Base-by-base conservation (phyloP, 176 grass and related monocot species). In the Carex myosuroides region DNA sequence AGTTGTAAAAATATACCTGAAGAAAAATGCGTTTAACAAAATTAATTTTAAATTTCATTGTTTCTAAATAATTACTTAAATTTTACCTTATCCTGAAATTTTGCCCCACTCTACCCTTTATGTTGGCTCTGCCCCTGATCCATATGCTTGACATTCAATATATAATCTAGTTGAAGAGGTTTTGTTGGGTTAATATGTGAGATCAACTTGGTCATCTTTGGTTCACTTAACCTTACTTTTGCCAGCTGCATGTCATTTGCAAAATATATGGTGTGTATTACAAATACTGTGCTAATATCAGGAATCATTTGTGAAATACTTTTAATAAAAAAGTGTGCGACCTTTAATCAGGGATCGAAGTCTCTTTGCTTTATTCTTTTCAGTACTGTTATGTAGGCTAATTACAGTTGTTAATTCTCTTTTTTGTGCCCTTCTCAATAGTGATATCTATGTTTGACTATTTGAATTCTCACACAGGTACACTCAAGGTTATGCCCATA, bases 401-500 rank as follows among this genome's bases (percentile, higher is more conserved):
- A 39, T 42, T 39, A 70, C 67, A 70, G 5, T 70, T 70, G 17
- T 42, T 42, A 70, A 20, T 70, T 42, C 65, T 69, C 30, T 3
- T 41, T 67, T 8, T 5, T 67, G 21, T 29, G 64, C 30, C 1
- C 4, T n/a, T 39, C 33, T 67, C 64, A 37, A 18, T 46, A 46
- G 68, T 71, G 18, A 71, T 12, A 46, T 70, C 64, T 48, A 50
- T n/a, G 39, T 11, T 48, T 73, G 21, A 46, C n/a, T 24, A 13
- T 84, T 33, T 88, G 10, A 79, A 86, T 66, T 80, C 4, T 12
- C 68, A 84, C 88, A 84, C 88, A 98, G 96, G 81, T 98, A 93
- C 88, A 90, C 86, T 54, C 91, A 98, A 89, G 96, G 83, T 66
- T 98, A 98, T 83, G 70, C 85, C 13, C 85, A 90, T 70, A 86